Base-by-base conservation (phyloP, 208 protist species). In the Acanthamoeba healyi region DNA sequence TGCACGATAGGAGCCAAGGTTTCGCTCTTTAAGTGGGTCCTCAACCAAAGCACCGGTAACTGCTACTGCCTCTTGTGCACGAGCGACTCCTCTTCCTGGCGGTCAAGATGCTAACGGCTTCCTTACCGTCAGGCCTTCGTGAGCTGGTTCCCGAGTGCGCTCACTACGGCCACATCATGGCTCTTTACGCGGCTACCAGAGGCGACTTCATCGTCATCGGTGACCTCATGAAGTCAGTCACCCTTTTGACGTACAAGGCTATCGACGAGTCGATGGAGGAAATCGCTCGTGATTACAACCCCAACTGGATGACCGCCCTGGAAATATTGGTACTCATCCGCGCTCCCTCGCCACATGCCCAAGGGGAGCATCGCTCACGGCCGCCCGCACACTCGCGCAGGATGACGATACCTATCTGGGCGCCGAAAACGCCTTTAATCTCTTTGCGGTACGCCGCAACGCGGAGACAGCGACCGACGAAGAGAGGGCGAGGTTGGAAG, bases 151-250 rank as follows among this genome's bases (percentile, higher is more conserved):
- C 40, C 10, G 93, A 97, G 77, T 96, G 93, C 82, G 63, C 38
- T 3, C 92, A 97, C 65, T 72, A 95, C 67, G 96, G 96, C 14
- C 95, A 97, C 72, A 97, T 97, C 46, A 40, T 97, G n/a, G 95
- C 89, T 2, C 63, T 97, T 10, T 95, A 92, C 32, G 72, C 82
- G 14, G 70, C 40, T 26, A 42, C 94, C 2, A 54, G 96, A 26
- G 97, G 96, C 49, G 96, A 98, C 90, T 98, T 98, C 87, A 96
- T 98, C 32, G 42, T 98, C 0, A 97, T 98, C 22, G 97, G 96
- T 38, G 97, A 98, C 87, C 79, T 98, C 22, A 98, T 98, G 97
- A 97, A 96, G 38, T 96, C 94, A 7, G 86, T 98, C 40, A 92
- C 92, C 26, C 81, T 98, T 6, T 77, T 96, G 14, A 38, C 51